A percentile compares a stretch with the other conserved stretches of the same genome.
phyloP scores from a whole-genome alignment of 768 basidiomycete species.

The Hemileccinum impolitum region DNA sequence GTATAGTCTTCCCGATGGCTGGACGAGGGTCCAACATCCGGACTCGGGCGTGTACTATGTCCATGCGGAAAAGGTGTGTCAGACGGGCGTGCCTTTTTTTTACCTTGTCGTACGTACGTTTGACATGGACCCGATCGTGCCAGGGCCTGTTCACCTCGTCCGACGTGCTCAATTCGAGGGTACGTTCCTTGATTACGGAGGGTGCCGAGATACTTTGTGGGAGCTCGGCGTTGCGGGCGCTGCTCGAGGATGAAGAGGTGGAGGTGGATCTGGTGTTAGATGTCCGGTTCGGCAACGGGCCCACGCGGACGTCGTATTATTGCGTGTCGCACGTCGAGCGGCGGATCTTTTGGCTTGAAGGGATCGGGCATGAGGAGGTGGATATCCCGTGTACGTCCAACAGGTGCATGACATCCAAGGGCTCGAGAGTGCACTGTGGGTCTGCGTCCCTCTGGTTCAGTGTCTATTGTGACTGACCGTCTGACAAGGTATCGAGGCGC shows the following conservation, averaged over 20 bases:
- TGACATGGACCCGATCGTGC: neutral
- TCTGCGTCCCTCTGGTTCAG: neutral
- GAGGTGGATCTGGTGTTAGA: constrained; percentile 19
- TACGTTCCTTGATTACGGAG: constrained; percentile 10
- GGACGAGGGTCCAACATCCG: constrained; percentile 29
- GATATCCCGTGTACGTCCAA: constrained; percentile 21
- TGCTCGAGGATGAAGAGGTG: constrained; percentile 10
- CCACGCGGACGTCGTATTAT: constrained; percentile 19
- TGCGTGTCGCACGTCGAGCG: constrained; percentile 28
- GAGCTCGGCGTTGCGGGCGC: constrained; percentile 2
- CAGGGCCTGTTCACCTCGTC: constrained; percentile 16
- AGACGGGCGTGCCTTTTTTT: neutral
- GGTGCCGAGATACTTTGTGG: constrained; percentile 6
- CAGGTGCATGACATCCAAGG: constrained; percentile 8
- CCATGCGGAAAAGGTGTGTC: constrained; percentile 29
- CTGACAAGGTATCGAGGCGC: constrained; percentile 23
- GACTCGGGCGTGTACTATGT: constrained; percentile 33
- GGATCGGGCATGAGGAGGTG: constrained; percentile 17
- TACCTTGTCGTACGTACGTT: neutral
- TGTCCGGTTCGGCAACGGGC: neutral
- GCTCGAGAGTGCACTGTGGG: constrained; percentile 24
- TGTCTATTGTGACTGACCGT: constrained; percentile 1
- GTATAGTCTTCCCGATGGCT: constrained; percentile 19
- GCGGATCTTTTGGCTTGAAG: constrained; percentile 30
- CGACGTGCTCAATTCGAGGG: constrained; percentile 4